These are phyloP conservation scores for Ceriops tagal DNA, from an alignment of 345 rosid species.

Conservation along the genomic window DNA sequence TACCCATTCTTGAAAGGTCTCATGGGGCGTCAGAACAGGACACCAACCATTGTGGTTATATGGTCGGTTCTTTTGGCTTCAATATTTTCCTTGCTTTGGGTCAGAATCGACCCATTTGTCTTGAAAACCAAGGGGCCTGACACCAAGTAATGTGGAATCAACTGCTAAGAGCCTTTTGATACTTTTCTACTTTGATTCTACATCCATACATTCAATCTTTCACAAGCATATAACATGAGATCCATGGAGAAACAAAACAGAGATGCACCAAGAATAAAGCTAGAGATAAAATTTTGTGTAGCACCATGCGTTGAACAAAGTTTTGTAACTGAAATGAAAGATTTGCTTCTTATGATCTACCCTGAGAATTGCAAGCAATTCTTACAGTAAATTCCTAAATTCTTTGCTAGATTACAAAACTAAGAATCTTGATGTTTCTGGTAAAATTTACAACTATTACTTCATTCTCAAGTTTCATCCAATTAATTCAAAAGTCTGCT, in stretches of 20 bases:
- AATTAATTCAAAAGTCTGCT: no score
- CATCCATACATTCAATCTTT: constrained; percentile 24
- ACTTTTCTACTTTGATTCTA: constrained; percentile 18
- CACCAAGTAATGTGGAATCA: constrained; percentile 76
- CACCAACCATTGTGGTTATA: constrained; percentile 92
- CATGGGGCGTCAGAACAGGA: constrained; percentile 93
- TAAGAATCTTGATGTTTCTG: no score
- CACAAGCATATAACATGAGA: constrained; percentile 14
- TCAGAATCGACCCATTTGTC: constrained; percentile 87
- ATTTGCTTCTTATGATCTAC: background rate
- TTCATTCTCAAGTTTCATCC: no score
- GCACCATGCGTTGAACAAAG: constrained; percentile 20
- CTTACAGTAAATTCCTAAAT: no score
- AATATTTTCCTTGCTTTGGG: constrained; percentile 97
- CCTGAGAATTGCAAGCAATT: no score
- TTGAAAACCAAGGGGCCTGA: constrained; percentile 91
- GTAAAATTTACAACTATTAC: no score
- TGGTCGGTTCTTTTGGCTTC: constrained; percentile 95
- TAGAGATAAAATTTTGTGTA: constrained; percentile 16
- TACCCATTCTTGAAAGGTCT: constrained; percentile 98
- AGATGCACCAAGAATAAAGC: constrained; percentile 32
- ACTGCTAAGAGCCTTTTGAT: constrained; percentile 47
- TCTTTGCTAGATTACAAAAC: no score
- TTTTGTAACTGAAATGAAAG: constrained; percentile 21
- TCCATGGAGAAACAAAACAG: constrained; percentile 27